Evolutionary conservation across 257 asterid species (phyloP), one percentile per base, ranked within the genome.

Genomic region (Nicotiana tabacum): DNA sequence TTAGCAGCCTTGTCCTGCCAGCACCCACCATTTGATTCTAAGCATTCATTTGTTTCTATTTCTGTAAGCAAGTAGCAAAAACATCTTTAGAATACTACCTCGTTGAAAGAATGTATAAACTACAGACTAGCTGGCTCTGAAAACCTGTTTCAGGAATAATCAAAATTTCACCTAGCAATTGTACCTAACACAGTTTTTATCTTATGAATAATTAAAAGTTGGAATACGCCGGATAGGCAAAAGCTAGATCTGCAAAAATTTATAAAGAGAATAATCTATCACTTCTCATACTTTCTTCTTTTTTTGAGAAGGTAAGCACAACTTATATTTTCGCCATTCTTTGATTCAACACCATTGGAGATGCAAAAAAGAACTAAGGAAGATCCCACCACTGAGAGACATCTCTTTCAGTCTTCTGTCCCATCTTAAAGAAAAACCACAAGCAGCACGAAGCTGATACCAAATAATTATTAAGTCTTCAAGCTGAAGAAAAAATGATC

Each of bases 11-110:
- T 89, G 85, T 96, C 98, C 81, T 94, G 93, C 99, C 99, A 96
- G 90, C 98, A 96, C 51, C 99, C 99, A 9, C 99, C 99, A 80
- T 96, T 94, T 91, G 93, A 90, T 77, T 86, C 88, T 79, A 92
- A 81, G 84, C 98, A 96, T 86, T 96, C 98, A 37, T 94, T 94
- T 84, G 99, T 94, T 89, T 96, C 92, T 85, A 96, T 84, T 77
- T 90, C 99, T 96, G 91, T 58, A 82, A 83, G 27, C 83, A 80
- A 77, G 39, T 80, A 79, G 43, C 77, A 56, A 81, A 43, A 65
- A 61, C 43, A 81, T 69, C 68, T 83, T 84, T 32, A 82, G 77
- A 65, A 46, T 24, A 27, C n/a, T 35, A 6, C 66, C 27, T 64
- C 16, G 76, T 61, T 46, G 77, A 62, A 51, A 29, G 39, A 60